Conservation (phyloP, 805 yeast genomes). For the Kodamaea kaohsiungensis region DNA sequence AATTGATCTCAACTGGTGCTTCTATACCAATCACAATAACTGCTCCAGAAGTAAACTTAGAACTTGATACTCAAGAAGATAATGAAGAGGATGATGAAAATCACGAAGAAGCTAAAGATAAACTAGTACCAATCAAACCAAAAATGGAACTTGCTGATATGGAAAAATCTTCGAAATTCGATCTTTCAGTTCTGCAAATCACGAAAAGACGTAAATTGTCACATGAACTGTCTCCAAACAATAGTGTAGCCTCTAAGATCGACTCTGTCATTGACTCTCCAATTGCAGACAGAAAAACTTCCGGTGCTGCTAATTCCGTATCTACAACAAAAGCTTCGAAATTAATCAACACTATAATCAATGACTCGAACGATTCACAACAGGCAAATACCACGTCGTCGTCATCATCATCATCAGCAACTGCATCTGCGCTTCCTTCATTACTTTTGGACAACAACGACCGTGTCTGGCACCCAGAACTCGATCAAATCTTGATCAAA, state of each 20-base stretch:
- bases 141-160: background rate
- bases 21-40: constrained; percentile 1
- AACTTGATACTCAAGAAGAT: background rate
- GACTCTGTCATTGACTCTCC: constrained; percentile 33
- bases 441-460: constrained; percentile 7
- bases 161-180: constrained; percentile 1
- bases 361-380: background rate
- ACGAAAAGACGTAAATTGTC: background rate
- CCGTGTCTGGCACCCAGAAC: constrained; percentile 36
- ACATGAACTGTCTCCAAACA: constrained; percentile 33
- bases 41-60: background rate
- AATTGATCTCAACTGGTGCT: constrained; percentile 10
- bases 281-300: constrained; percentile 8
- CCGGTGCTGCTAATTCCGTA: background rate
- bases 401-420: background rate
- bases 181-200: background rate
- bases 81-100: background rate
- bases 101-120: background rate
- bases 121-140: background rate
- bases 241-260: constrained; percentile 37
- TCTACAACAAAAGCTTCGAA: constrained; percentile 5
- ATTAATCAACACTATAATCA: constrained; percentile 3
- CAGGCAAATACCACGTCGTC: background rate
- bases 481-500: constrained; percentile 37
- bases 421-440: constrained; percentile 4